A percentile compares a stretch with the other conserved stretches of the same genome.
Evolutionary conservation across 441 rosid genomes (phyloP).

Genomic region (Croton setiger): DNA sequence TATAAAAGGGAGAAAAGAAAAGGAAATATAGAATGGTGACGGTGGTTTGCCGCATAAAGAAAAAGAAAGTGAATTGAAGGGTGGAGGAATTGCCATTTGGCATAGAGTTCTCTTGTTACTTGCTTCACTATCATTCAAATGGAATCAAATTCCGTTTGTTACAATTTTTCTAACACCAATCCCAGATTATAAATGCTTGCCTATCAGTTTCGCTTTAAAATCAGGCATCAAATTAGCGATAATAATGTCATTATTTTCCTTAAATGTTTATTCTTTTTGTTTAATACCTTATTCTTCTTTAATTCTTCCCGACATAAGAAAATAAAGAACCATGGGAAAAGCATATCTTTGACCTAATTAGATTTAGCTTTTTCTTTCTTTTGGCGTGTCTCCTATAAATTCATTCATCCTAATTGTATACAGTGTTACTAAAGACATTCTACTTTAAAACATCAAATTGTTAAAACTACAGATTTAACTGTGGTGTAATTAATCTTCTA

Average conservation of each 20-base stretch:
- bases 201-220: neutral
- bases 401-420: no score
- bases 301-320: neutral
- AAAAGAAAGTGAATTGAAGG: neutral
- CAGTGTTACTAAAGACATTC: no score
- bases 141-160: neutral
- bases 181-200: no score
- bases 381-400: no score
- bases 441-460: no score
- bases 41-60: neutral
- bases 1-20: neutral
- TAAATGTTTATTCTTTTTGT: no score
- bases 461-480: no score
- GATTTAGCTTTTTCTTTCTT: neutral
- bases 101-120: neutral
- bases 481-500: no score
- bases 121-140: neutral
- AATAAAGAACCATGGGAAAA: no score
- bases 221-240: no score
- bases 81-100: neutral
- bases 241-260: no score
- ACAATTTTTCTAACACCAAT: neutral
- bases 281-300: no score
- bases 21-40: neutral
- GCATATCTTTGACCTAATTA: neutral